Evolutionary conservation across 2,329 filamentous ascomycete species (phyloP).

Genomic region (Laburnicola sp.): DNA sequence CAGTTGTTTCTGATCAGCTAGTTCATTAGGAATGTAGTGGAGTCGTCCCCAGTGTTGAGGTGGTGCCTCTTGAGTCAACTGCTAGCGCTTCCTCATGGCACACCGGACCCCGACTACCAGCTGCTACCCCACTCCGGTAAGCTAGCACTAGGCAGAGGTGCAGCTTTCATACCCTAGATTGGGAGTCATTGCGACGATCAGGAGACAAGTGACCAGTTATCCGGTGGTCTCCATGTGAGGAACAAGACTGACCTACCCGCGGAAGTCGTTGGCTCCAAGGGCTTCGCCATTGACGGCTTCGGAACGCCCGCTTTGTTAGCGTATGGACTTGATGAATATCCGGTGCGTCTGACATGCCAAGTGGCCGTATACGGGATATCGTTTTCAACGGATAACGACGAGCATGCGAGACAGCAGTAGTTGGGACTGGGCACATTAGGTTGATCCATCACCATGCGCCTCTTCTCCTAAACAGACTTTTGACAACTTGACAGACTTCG

Average conservation of each 20-base stretch:
- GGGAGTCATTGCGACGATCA: not conserved
- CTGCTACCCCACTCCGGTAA: not conserved
- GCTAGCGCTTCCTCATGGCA: not conserved
- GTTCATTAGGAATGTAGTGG: not conserved
- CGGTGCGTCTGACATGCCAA: not conserved
- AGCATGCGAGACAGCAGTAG: too few relatives aligned
- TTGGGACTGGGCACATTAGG: too few relatives aligned
- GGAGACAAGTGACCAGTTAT: not conserved
- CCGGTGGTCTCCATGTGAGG: not conserved
- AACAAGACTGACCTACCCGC: not conserved
- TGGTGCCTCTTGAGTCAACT: slow-evolving; percentile 1
- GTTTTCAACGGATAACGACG: too few relatives aligned
- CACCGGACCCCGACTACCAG: not conserved
- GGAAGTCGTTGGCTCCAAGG: not conserved
- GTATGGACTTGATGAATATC: not conserved
- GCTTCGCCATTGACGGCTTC: not conserved
- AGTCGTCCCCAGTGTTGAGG: not conserved
- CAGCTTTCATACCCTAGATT: not conserved
- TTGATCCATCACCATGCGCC: too few relatives aligned
- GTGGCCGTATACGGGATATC: not conserved
- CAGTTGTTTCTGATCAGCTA: not conserved
- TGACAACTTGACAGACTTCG: too few relatives aligned
- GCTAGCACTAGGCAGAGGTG: not conserved
- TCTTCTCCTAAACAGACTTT: too few relatives aligned
- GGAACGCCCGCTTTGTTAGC: not conserved